phyloP scores from a whole-genome alignment of 306 rosid species.

The Coriaria nepalensis region DNA sequence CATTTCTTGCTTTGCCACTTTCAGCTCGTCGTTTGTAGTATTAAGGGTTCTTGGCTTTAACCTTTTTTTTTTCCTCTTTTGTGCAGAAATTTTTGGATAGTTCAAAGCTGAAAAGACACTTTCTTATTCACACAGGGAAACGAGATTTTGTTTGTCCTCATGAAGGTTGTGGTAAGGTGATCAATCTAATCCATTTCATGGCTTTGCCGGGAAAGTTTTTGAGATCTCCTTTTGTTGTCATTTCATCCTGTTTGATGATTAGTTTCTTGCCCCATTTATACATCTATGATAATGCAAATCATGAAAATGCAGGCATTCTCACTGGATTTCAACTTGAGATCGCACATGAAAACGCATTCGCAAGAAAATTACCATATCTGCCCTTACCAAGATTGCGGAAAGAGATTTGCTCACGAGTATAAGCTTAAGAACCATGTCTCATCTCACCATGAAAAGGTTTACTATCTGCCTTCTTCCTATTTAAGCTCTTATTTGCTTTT shows the following conservation, averaged over 20 bases:
- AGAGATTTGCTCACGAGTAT: conserved; percentile 96
- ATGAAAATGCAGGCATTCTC: conserved; percentile 97
- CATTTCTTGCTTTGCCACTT: too few relatives aligned
- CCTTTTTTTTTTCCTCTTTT: too few relatives aligned
- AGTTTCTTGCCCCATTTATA: too few relatives aligned
- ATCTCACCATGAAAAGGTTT: conserved; percentile 92
- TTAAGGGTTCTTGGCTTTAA: too few relatives aligned
- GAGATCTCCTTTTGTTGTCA: background rate
- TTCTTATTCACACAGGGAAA: conserved; percentile 90
- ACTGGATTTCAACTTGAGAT: conserved; percentile 78
- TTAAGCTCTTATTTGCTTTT: background rate
- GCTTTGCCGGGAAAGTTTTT: too few relatives aligned
- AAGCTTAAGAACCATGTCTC: conserved; percentile 89
- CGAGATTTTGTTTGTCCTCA: conserved; percentile 84
- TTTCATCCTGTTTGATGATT: too few relatives aligned
- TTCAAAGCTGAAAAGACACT: conserved; percentile 93
- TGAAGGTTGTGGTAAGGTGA: conserved; percentile 99
- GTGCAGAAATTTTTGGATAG: conserved; percentile 96
- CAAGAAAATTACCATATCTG: conserved; percentile 93
- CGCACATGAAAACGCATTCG: conserved; percentile 98
- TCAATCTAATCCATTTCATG: conserved; percentile 21
- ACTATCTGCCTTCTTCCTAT: conserved; percentile 1
- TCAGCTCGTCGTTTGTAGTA: too few relatives aligned
- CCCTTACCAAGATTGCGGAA: conserved; percentile 86
- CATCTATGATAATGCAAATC: too few relatives aligned